Percentiles rank a stretch among this genome's conserved stretches.
Conservation (phyloP, 768 basidiomycete genomes). For the Peribolospora baueri region DNA sequence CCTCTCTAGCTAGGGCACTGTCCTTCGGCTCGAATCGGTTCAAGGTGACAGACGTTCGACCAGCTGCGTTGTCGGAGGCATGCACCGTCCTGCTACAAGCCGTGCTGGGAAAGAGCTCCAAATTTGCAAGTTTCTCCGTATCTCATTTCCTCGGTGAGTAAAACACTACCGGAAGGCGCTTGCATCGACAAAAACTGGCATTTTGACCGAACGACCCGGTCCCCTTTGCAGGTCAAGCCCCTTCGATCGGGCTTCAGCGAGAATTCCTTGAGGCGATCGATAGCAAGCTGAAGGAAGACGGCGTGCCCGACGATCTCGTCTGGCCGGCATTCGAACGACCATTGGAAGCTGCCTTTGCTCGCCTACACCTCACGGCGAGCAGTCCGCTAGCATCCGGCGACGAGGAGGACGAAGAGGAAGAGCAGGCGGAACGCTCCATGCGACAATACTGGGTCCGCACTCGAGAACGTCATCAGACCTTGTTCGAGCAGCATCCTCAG, state of each 20-base stretch:
- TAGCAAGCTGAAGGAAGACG: constrained; percentile 33
- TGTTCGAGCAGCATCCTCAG: constrained; percentile 11
- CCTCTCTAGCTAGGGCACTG: constrained; percentile 3
- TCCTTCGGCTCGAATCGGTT: constrained; percentile 29
- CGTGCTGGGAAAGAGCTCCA: constrained; percentile 40
- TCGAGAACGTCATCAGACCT: constrained; percentile 31
- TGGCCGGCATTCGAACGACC: constrained; percentile 35
- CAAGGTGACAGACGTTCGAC: constrained; percentile 50
- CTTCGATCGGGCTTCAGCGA: constrained; percentile 52
- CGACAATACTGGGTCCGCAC: constrained; percentile 40
- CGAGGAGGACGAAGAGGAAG: constrained; percentile 23
- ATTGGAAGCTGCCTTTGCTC: not conserved
- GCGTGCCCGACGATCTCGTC: constrained; percentile 35
- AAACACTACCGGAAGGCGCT: constrained; percentile 18
- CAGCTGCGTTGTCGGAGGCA: constrained; percentile 44
- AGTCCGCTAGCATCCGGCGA: not conserved
- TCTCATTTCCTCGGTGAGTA: constrained; percentile 33
- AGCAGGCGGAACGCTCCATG: constrained; percentile 15
- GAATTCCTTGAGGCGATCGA: constrained; percentile 67
- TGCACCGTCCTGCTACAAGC: constrained; percentile 52
- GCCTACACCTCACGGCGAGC: not conserved
- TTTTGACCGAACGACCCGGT: not conserved
- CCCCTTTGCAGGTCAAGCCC: constrained; percentile 35
- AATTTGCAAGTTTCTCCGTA: constrained; percentile 31
- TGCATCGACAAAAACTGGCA: not conserved